phyloP scores from a whole-genome alignment of 257 asterid species.

The Fraxinus americana region DNA sequence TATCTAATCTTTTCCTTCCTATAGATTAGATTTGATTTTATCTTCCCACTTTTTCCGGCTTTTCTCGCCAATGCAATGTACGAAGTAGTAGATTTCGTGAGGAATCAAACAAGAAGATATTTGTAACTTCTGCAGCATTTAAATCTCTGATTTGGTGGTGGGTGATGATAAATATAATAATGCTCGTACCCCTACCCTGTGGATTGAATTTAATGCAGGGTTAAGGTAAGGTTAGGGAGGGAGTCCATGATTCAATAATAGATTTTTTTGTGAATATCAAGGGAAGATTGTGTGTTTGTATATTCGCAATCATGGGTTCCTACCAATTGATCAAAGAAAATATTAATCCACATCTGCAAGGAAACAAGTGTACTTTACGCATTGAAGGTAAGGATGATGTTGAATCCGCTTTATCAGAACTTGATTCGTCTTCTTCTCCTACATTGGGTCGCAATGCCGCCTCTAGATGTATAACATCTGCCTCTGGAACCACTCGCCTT shows the following conservation, averaged over 20 bases:
- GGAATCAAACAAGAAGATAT: background rate
- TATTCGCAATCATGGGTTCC: constrained; percentile 33
- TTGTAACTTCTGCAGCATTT: background rate
- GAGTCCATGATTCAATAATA: background rate
- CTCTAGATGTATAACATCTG: background rate
- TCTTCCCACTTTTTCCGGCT: background rate
- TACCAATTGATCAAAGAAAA: constrained; percentile 43
- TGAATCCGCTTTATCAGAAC: constrained; percentile 32
- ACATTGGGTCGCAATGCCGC: constrained; percentile 7
- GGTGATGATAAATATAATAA: background rate
- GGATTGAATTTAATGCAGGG: background rate
- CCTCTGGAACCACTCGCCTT: constrained; percentile 38
- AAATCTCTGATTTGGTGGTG: background rate
- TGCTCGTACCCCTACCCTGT: background rate
- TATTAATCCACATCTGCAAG: constrained; percentile 23
- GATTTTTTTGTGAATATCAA: background rate
- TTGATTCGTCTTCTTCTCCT: constrained; percentile 25
- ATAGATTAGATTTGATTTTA: background rate
- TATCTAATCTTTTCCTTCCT: no score
- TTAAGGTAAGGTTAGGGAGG: background rate
- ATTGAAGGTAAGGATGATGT: constrained; percentile 25
- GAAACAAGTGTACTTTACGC: constrained; percentile 28
- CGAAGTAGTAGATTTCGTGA: background rate
- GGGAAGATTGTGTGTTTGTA: background rate
- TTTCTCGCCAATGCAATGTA: background rate